phyloP scores from a whole-genome alignment of 371 early-diverging fungal species.

The Rhizopus delemar region DNA sequence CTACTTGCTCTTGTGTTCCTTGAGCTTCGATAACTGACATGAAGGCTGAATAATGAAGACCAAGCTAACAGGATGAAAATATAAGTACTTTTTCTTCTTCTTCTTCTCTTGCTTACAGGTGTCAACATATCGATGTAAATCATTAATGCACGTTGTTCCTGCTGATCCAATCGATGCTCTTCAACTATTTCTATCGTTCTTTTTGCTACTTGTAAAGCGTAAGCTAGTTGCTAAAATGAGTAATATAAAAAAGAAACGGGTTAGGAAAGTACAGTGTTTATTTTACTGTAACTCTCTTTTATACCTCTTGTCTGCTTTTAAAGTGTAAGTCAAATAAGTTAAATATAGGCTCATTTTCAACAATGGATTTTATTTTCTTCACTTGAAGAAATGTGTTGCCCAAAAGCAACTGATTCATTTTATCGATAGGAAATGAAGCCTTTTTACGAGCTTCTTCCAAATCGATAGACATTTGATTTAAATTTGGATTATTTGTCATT shows the following conservation, averaged over 20 bases:
- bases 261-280: constrained; percentile 2
- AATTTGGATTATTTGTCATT: constrained; percentile 31
- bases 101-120: constrained; percentile 39
- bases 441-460: constrained; percentile 52
- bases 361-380: constrained; percentile 31
- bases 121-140: constrained; percentile 38
- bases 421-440: constrained; percentile 40
- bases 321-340: constrained; percentile 33
- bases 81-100: neutral
- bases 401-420: constrained; percentile 42
- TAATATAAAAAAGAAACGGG: neutral
- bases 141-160: constrained; percentile 32
- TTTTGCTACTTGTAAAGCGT: constrained; percentile 30
- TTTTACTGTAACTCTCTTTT: constrained; percentile 5
- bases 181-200: constrained; percentile 43
- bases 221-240: constrained; percentile 32
- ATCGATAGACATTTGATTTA: constrained; percentile 43
- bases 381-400: constrained; percentile 38
- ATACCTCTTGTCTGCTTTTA: constrained; percentile 45
- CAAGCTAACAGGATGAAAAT: constrained; percentile 24
- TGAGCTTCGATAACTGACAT: constrained; percentile 74
- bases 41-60: constrained; percentile 63
- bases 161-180: constrained; percentile 36
- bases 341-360: constrained; percentile 52
- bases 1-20: constrained; percentile 70